Conservation (phyloP, 768 basidiomycete species). For the Leccinum broughii region DNA sequence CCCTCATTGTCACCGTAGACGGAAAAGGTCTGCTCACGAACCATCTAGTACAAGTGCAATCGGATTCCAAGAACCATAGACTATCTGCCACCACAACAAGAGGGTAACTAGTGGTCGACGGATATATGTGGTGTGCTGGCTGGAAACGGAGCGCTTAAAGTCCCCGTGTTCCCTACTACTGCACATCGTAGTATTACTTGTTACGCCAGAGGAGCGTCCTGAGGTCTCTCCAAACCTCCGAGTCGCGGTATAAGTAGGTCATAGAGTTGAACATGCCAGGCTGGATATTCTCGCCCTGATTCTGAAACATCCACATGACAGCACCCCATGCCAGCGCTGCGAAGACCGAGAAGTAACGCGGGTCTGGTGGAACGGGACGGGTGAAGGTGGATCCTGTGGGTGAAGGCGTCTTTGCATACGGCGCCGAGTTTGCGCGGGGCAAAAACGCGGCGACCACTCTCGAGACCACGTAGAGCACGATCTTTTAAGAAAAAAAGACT, state of each 20-base stretch:
- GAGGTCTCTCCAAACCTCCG: slow-evolving; percentile 80
- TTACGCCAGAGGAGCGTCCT: slow-evolving; percentile 93
- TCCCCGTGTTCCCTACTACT: neutral
- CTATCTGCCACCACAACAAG: slow-evolving; percentile 35
- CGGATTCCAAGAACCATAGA: slow-evolving; percentile 53
- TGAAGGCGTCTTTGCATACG: slow-evolving; percentile 49
- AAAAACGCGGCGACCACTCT: slow-evolving; percentile 91
- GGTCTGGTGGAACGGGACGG: slow-evolving; percentile 80
- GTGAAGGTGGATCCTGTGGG: slow-evolving; percentile 43
- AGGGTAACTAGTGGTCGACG: slow-evolving; percentile 22
- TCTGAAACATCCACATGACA: slow-evolving; percentile 94
- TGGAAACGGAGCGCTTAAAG: neutral
- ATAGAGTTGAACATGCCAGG: slow-evolving; percentile 97
- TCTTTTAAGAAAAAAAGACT: slow-evolving; percentile 53
- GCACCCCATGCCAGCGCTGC: slow-evolving; percentile 91
- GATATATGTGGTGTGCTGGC: slow-evolving; percentile 6
- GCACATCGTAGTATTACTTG: slow-evolving; percentile 40
- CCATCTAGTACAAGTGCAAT: slow-evolving; percentile 60
- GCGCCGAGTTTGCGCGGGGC: slow-evolving; percentile 61
- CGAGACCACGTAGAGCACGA: slow-evolving; percentile 94
- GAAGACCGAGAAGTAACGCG: slow-evolving; percentile 81
- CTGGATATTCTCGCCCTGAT: slow-evolving; percentile 88
- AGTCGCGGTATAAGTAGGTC: slow-evolving; percentile 94
- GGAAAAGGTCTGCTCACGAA: slow-evolving; percentile 8
- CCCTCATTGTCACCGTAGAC: neutral